Percentiles rank a stretch among this genome's conserved stretches.
phyloP scores from a whole-genome alignment of 345 rosid species.

The Moricandia moricandioides region DNA sequence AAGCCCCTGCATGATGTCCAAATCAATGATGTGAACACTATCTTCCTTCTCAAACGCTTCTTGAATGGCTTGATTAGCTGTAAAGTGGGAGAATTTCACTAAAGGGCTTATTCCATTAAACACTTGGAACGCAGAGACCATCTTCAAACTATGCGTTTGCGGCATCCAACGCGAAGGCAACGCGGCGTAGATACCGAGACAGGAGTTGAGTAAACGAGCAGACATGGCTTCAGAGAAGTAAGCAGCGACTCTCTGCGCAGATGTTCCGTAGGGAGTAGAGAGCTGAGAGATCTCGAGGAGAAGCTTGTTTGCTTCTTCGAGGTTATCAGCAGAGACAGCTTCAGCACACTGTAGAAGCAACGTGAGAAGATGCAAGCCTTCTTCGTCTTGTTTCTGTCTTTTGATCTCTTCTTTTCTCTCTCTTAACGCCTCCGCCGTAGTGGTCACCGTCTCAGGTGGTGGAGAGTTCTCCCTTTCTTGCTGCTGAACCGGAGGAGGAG shows the following conservation, averaged over 20 bases:
- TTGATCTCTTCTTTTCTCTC: slow-evolving; percentile 71
- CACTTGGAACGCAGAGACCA: slow-evolving; percentile 96
- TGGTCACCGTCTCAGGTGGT: slow-evolving; percentile 42
- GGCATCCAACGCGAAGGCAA: slow-evolving; percentile 67
- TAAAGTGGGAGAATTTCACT: slow-evolving; percentile 96
- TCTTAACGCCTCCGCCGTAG: slow-evolving; percentile 40
- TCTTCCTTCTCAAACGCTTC: slow-evolving; percentile 97
- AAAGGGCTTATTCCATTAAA: slow-evolving; percentile 96
- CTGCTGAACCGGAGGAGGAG: slow-evolving; percentile 24
- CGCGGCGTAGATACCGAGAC: slow-evolving; percentile 76
- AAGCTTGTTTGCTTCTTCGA: slow-evolving; percentile 88
- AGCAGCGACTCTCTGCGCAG: slow-evolving; percentile 97
- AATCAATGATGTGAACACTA: slow-evolving; percentile 86
- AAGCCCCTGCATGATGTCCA: slow-evolving; percentile 97
- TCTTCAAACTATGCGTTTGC: slow-evolving; percentile 62
- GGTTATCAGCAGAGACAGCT: slow-evolving; percentile 83
- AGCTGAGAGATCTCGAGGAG: slow-evolving; percentile 85
- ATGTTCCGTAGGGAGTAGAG: slow-evolving; percentile 90
- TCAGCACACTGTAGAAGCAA: slow-evolving; percentile 94
- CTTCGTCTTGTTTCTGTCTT: slow-evolving; percentile 82
- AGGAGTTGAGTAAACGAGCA: slow-evolving; percentile 79
- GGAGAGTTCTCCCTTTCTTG: slow-evolving; percentile 18
- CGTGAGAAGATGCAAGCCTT: slow-evolving; percentile 89
- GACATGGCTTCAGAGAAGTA: slow-evolving; percentile 99
- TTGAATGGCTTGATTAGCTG: slow-evolving; percentile 96